phyloP scores from a whole-genome alignment of 1,284 basidiomycete species.

The Cutaneotrichosporon cavernicola region DNA sequence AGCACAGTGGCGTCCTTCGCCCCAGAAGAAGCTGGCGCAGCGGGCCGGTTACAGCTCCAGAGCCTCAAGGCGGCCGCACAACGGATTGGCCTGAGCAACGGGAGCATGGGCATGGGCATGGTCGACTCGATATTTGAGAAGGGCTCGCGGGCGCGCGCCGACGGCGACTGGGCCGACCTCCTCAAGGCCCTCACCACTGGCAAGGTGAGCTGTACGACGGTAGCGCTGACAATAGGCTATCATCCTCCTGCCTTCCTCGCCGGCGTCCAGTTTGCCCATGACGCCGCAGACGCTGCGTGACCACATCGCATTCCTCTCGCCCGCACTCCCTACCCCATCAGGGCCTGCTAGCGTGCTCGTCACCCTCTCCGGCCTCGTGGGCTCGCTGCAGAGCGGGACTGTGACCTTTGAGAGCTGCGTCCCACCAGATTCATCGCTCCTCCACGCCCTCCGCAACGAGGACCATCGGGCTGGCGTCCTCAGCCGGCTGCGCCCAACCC shows the following conservation, averaged over 20 bases:
- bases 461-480: conserved; percentile 55
- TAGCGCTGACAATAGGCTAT: conserved; percentile 60
- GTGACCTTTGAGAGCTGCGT: conserved; percentile 51
- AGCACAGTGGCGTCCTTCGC: conserved; percentile 19
- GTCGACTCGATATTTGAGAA: conserved; percentile 72
- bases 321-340: conserved; percentile 23
- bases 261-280: conserved; percentile 55
- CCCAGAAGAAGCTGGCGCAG: conserved; percentile 13
- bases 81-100: conserved; percentile 66
- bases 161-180: conserved; percentile 74
- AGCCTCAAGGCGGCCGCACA: conserved; percentile 78
- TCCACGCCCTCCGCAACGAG: conserved; percentile 62
- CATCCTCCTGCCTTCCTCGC: conserved; percentile 69
- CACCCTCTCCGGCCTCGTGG: conserved; percentile 77
- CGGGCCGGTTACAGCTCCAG: conserved; percentile 64
- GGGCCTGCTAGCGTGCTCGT: conserved; percentile 59
- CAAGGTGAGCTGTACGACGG: conserved; percentile 59
- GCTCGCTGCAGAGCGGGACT: conserved; percentile 56
- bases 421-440: conserved; percentile 62
- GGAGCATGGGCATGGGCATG: conserved; percentile 76
- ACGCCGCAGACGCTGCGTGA: conserved; percentile 74
- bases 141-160: conserved; percentile 61
- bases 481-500: conserved; percentile 42
- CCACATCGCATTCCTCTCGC: conserved; percentile 63
- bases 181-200: conserved; percentile 66